phyloP scores from a whole-genome alignment of 164 flowering plant species.

The Akebia trifoliata region DNA sequence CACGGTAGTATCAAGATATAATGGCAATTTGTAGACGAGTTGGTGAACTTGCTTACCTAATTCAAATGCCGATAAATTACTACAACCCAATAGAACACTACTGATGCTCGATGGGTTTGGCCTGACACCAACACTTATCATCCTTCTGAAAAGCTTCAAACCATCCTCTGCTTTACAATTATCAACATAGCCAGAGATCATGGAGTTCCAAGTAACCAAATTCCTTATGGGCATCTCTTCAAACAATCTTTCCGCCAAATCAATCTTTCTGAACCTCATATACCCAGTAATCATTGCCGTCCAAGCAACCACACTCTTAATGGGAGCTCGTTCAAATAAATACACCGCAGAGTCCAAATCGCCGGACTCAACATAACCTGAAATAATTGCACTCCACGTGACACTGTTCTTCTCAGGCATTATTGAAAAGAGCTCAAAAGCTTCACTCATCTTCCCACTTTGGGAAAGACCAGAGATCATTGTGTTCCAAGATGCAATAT shows the following conservation, averaged over 20 bases:
- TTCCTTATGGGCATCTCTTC: conserved; percentile 23
- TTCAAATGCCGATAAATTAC: conserved; percentile 21
- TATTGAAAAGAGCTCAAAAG: conserved; percentile 10
- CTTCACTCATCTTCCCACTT: conserved; percentile 18
- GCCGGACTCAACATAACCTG: conserved; percentile 20
- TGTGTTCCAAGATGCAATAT: conserved; percentile 25
- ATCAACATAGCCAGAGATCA: conserved; percentile 29
- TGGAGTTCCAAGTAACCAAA: conserved; percentile 29
- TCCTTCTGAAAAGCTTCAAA: conserved; percentile 20
- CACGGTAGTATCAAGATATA: conserved; percentile 16
- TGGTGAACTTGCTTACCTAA: conserved; percentile 30
- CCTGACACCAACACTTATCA: conserved; percentile 13
- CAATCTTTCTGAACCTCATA: conserved; percentile 21
- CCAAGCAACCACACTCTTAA: conserved; percentile 27
- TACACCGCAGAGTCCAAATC: conserved; percentile 19
- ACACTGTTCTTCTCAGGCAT: conserved; percentile 24
- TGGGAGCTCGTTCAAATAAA: conserved; percentile 20
- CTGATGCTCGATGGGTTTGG: conserved; percentile 23
- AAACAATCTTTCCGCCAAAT: conserved; percentile 17
- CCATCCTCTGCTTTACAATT: conserved; percentile 22
- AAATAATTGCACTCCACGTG: conserved; percentile 29
- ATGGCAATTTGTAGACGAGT: conserved; percentile 13
- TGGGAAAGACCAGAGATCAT: conserved; percentile 28
- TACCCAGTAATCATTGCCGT: conserved; percentile 28
- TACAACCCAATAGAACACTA: conserved; percentile 27